Base-by-base conservation (phyloP, 306 rosid species). In the Lotus japonicus region DNA sequence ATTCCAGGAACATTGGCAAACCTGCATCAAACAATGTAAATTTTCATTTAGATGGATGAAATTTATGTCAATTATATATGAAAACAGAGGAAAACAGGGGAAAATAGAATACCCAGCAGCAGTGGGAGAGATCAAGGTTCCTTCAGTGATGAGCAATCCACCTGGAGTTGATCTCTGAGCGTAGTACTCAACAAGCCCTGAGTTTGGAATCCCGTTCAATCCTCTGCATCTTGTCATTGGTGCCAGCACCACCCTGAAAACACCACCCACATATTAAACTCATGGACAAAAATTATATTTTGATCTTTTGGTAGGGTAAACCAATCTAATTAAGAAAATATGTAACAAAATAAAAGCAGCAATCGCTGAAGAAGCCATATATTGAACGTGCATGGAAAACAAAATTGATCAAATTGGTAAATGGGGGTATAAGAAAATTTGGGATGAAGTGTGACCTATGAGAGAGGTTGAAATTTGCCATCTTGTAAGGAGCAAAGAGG, bases 401-500 rank as follows among this genome's bases (percentile, higher is more conserved):
- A n/a, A n/a, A n/a, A n/a, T n/a, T n/a, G n/a, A n/a, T n/a, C n/a
- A n/a, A n/a, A n/a, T n/a, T n/a, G n/a, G n/a, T n/a, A n/a, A n/a
- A n/a, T n/a, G n/a, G n/a, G n/a, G n/a, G n/a, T n/a, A n/a, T n/a
- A n/a, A n/a, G n/a, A n/a, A n/a, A n/a, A n/a, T n/a, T n/a, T n/a
- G n/a, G n/a, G n/a, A n/a, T n/a, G n/a, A n/a, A n/a, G n/a, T n/a
- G n/a, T n/a, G n/a, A n/a, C n/a, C n/a, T 79, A 19, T 79, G 83
- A 19, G 83, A 79, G 61, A 79, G 79, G 58, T 67, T 67, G 79
- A 79, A 66, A 1, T 67, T 79, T 17, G n/a, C 75, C 79, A 79
- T 52, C 71, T 60, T 59, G 83, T 59, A 79, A 59, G 83, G 71
- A 64, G 95, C 85, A 68, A 90, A 90, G 3, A 90, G 84, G 9